A percentile compares a stretch with the other conserved stretches of the same genome.
Conservation (phyloP, 495 filamentous ascomycete genomes). For the Penicillium taxi region DNA sequence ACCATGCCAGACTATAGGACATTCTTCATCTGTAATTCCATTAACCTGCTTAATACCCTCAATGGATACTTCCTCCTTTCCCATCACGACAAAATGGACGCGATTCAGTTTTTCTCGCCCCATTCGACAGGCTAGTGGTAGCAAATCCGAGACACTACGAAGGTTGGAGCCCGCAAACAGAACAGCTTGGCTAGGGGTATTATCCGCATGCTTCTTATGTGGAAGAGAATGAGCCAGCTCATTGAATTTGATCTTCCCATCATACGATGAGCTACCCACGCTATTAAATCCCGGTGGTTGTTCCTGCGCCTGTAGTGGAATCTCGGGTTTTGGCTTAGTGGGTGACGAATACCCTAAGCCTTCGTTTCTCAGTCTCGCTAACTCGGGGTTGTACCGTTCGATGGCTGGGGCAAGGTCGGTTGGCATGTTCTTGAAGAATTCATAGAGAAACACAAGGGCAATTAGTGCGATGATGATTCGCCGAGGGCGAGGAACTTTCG, state of each 20-base stretch:
- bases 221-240: constrained; percentile 44
- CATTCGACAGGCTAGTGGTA: constrained; percentile 51
- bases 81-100: constrained; percentile 49
- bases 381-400: constrained; percentile 22
- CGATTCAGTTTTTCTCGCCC: constrained; percentile 33
- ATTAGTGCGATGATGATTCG: constrained; percentile 36
- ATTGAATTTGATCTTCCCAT: constrained; percentile 50
- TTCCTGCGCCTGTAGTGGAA: constrained; percentile 15
- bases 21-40: constrained; percentile 35
- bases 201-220: constrained; percentile 22
- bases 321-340: constrained; percentile 3
- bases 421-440: constrained; percentile 50
- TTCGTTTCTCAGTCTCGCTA: constrained; percentile 19
- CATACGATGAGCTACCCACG: constrained; percentile 27
- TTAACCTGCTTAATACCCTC: constrained; percentile 44
- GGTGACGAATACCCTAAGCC: constrained; percentile 4
- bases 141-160: constrained; percentile 41
- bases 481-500: constrained; percentile 35
- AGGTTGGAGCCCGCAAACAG: constrained; percentile 46
- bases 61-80: constrained; percentile 46
- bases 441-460: constrained; percentile 36
- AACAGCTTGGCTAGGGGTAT: constrained; percentile 29
- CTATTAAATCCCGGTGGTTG: too few species aligned
- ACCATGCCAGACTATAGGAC: constrained; percentile 50
- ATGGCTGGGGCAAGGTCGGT: constrained; percentile 29